These are phyloP conservation scores for Ceriops tagal DNA, from an alignment of 345 rosid genomes.

Conservation along the genomic window DNA sequence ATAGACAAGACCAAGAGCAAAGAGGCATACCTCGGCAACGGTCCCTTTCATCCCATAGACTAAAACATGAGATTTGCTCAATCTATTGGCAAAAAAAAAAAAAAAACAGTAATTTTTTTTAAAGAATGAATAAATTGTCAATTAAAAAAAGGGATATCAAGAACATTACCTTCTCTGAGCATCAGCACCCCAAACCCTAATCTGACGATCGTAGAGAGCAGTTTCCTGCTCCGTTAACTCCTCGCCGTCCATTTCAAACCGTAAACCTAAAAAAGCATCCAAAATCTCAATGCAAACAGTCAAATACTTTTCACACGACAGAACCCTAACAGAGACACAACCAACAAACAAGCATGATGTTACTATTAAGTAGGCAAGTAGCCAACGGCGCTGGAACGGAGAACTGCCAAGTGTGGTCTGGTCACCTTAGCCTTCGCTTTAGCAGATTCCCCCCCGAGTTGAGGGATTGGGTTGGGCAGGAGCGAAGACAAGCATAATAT, in stretches of 20 bases:
- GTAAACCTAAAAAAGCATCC: conserved; percentile 16
- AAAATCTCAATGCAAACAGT: background rate
- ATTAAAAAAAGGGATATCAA: background rate
- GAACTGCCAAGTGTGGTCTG: too few species aligned
- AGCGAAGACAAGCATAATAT: too few species aligned
- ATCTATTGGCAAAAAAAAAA: conserved; percentile 33
- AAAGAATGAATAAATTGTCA: background rate
- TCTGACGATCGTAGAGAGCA: conserved; percentile 87
- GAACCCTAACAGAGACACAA: background rate
- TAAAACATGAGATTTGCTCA: conserved; percentile 74
- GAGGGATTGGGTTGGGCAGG: too few species aligned
- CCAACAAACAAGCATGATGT: too few species aligned
- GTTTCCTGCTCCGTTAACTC: conserved; percentile 96
- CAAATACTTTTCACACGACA: background rate
- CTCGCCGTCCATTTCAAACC: conserved; percentile 65
- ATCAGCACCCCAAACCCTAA: conserved; percentile 99
- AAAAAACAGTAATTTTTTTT: background rate
- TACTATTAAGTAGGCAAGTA: too few species aligned
- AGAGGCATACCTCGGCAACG: conserved; percentile 64
- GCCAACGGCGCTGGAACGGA: too few species aligned
- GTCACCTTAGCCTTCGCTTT: too few species aligned
- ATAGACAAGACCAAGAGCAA: background rate
- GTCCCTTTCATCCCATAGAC: conserved; percentile 83
- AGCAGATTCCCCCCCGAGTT: too few species aligned
- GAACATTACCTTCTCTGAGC: conserved; percentile 77